phyloP scores from a whole-genome alignment of 352 stramenopile genomes.

The Phytopythium aichiense region DNA sequence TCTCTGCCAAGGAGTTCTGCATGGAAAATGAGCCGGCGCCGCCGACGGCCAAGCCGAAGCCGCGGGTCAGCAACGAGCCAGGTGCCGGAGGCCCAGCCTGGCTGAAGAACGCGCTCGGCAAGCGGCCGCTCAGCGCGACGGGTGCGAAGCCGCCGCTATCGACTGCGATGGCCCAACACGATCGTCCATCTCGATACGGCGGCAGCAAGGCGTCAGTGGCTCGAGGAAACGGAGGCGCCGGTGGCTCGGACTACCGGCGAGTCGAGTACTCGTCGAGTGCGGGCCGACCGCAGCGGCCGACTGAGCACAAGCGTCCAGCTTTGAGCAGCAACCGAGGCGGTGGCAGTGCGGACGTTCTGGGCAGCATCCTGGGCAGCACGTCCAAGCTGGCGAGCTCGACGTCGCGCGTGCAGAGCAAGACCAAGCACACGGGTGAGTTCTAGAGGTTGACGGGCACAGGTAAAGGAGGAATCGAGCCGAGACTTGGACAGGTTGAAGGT shows the following conservation, averaged over 20 bases:
- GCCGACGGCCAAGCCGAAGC: conserved; percentile 1
- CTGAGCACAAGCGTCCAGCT: not conserved
- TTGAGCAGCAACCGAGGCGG: conserved; percentile 5
- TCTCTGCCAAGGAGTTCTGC: conserved; percentile 54
- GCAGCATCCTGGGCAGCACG: conserved; percentile 63
- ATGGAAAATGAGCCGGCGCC: conserved; percentile 37
- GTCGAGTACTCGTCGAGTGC: not conserved
- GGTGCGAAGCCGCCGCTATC: not conserved
- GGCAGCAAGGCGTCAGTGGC: not conserved
- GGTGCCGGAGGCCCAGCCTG: not conserved
- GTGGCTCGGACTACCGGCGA: not conserved
- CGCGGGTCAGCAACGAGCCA: not conserved
- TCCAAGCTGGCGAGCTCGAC: conserved; percentile 63
- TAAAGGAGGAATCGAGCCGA: not conserved
- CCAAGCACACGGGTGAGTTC: conserved; percentile 37
- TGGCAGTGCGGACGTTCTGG: conserved; percentile 31
- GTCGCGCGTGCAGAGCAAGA: conserved; percentile 54
- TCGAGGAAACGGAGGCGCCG: not conserved
- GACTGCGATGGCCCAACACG: not conserved
- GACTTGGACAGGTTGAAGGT: not conserved
- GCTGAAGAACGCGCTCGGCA: conserved; percentile 4
- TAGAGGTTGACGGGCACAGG: not conserved
- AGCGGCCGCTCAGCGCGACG: not conserved
- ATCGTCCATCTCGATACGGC: conserved; percentile 12
- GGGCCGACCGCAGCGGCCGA: not conserved